Percentiles rank a stretch among this genome's conserved stretches.
Conservation (phyloP, 495 filamentous ascomycete genomes). For the Neurospora pannonica region DNA sequence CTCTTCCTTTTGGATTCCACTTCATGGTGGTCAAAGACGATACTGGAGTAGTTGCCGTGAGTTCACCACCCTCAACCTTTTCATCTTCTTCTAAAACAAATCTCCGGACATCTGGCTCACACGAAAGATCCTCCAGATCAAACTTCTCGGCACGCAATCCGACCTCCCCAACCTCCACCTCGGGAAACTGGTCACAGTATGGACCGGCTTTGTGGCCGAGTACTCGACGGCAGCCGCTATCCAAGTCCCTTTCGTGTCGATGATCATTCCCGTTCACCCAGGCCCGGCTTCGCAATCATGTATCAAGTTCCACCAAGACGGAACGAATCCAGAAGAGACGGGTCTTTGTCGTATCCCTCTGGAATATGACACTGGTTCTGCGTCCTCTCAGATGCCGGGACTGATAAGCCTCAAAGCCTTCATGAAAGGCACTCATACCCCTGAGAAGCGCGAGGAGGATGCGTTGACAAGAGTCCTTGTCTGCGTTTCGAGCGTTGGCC, state of each 20-base stretch:
- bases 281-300: constrained; percentile 25
- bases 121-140: constrained; percentile 24
- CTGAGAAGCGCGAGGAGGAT: constrained; percentile 23
- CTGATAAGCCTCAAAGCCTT: constrained; percentile 49
- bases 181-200: constrained; percentile 34
- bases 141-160: constrained; percentile 25
- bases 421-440: constrained; percentile 35
- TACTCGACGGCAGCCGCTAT: neutral
- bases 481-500: constrained; percentile 47
- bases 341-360: constrained; percentile 37
- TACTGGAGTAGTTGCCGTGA: constrained; percentile 46
- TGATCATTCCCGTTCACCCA: constrained; percentile 16
- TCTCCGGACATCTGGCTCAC: neutral
- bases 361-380: constrained; percentile 21
- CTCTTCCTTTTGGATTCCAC: constrained; percentile 34
- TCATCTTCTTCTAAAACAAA: neutral
- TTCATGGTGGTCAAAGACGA: constrained; percentile 50
- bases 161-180: constrained; percentile 26
- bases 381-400: constrained; percentile 27
- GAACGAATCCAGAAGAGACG: constrained; percentile 22
- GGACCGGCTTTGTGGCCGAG: constrained; percentile 30
- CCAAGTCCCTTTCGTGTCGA: constrained; percentile 5
- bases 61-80: neutral
- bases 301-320: constrained; percentile 41
- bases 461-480: constrained; percentile 40